A percentile compares a stretch with the other conserved stretches of the same genome.
Conservation (phyloP, 805 yeast genomes). For the Myxozyma lipomycoides region DNA sequence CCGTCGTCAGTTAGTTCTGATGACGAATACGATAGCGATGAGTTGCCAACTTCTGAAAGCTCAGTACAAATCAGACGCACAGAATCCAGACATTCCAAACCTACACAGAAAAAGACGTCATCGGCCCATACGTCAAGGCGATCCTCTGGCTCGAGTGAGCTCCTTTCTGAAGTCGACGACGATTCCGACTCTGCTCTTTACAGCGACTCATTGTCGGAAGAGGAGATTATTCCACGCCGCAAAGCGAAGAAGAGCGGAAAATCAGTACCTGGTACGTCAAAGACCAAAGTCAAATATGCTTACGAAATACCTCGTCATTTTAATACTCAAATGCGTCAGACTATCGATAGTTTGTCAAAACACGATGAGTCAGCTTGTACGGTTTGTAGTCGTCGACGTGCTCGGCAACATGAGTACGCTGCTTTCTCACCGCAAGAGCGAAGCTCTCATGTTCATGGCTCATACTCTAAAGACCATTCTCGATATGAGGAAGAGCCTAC, state of each 20-base stretch:
- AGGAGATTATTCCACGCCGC: background rate
- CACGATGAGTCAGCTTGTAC: constrained; percentile 20
- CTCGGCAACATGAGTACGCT: background rate
- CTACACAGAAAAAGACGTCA: background rate
- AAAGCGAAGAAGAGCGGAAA: background rate
- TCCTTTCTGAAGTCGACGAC: background rate
- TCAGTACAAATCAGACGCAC: background rate
- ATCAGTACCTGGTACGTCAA: background rate
- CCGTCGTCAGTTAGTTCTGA: background rate
- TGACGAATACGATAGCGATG: background rate
- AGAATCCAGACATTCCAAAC: background rate
- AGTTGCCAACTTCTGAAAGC: background rate
- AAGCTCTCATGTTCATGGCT: background rate
- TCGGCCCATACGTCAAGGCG: too few relatives aligned
- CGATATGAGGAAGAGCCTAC: constrained; percentile 19
- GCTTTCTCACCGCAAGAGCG: background rate
- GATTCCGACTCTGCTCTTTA: background rate
- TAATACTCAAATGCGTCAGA: constrained; percentile 1
- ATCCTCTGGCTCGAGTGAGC: background rate
- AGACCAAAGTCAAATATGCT: background rate
- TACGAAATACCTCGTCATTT: constrained; percentile 5
- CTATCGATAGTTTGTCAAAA: constrained; percentile 7
- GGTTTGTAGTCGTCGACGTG: constrained; percentile 16
- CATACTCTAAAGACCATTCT: background rate
- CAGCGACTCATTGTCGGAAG: background rate